A percentile compares a stretch with the other conserved stretches of the same genome.
Evolutionary conservation across 2,329 filamentous ascomycete genomes (phyloP).

Genomic region (Talaromyces sp.): DNA sequence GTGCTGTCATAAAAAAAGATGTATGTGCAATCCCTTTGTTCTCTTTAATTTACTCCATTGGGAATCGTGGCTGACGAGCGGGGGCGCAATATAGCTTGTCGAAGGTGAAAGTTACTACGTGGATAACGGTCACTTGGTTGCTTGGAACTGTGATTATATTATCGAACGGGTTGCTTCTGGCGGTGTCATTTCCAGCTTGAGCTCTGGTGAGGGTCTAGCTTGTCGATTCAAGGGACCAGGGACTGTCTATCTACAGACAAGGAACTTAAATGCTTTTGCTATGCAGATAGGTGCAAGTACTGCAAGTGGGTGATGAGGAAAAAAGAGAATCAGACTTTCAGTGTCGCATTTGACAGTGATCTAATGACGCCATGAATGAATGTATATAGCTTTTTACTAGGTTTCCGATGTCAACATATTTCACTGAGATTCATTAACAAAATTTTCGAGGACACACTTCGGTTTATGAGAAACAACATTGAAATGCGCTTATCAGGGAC

Average conservation of each 20-base stretch:
- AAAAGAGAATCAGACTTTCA: background rate
- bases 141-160: slow-evolving; percentile 94
- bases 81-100: slow-evolving; percentile 29
- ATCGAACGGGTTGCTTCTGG: slow-evolving; percentile 87
- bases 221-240: slow-evolving; percentile 92
- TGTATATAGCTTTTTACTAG: background rate
- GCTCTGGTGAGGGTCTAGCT: slow-evolving; percentile 80
- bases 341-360: background rate
- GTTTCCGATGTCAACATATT: background rate
- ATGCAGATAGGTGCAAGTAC: slow-evolving; percentile 50
- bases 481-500: background rate
- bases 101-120: slow-evolving; percentile 83
- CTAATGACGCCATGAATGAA: background rate
- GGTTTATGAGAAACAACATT: background rate
- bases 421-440: background rate
- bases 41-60: too few species aligned
- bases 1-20: slow-evolving; percentile 91
- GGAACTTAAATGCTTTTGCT: slow-evolving; percentile 68
- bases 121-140: slow-evolving; percentile 88
- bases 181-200: slow-evolving; percentile 83
- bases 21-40: slow-evolving; percentile 51
- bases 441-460: background rate
- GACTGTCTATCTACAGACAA: slow-evolving; percentile 86
- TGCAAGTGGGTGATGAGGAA: slow-evolving; percentile 24
- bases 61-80: too few species aligned